Evolutionary conservation across 176 grass and related monocot genomes (phyloP).

Genomic region (Elymus sibiricus): DNA sequence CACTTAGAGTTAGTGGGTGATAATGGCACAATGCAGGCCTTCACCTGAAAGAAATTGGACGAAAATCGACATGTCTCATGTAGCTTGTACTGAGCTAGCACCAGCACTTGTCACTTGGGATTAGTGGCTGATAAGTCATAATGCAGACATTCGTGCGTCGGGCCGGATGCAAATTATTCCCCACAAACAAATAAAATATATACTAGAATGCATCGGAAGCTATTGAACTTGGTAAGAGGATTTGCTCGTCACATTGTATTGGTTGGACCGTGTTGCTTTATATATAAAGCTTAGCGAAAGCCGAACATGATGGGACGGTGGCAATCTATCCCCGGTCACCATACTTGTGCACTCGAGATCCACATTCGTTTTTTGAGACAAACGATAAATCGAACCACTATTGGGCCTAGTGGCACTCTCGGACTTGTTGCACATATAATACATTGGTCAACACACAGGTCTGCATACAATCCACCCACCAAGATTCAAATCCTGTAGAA

Average conservation of each 20-base stretch:
- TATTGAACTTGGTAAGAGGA: too few species aligned
- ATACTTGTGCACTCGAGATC: too few species aligned
- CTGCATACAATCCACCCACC: not conserved
- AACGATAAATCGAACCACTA: not conserved
- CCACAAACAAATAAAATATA: too few species aligned
- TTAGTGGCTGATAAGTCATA: not conserved
- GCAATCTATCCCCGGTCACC: too few species aligned
- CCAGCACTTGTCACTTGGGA: not conserved
- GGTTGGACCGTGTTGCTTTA: too few species aligned
- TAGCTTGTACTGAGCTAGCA: not conserved
- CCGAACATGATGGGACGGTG: too few species aligned
- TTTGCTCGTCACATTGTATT: too few species aligned
- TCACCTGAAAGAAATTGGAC: conserved; percentile 5
- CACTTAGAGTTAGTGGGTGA: conserved; percentile 15
- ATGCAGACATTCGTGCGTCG: too few species aligned
- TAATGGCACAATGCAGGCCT: not conserved
- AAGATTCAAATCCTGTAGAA: not conserved
- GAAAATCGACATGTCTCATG: not conserved
- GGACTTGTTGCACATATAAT: not conserved
- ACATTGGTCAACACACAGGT: not conserved
- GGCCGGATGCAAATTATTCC: not conserved
- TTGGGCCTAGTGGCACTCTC: not conserved
- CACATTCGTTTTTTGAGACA: too few species aligned
- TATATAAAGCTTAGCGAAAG: too few species aligned
- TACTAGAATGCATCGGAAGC: too few species aligned